These are phyloP conservation scores for Aegilops bicornis DNA, from an alignment of 176 grass and related monocot species.

Conservation along the genomic window DNA sequence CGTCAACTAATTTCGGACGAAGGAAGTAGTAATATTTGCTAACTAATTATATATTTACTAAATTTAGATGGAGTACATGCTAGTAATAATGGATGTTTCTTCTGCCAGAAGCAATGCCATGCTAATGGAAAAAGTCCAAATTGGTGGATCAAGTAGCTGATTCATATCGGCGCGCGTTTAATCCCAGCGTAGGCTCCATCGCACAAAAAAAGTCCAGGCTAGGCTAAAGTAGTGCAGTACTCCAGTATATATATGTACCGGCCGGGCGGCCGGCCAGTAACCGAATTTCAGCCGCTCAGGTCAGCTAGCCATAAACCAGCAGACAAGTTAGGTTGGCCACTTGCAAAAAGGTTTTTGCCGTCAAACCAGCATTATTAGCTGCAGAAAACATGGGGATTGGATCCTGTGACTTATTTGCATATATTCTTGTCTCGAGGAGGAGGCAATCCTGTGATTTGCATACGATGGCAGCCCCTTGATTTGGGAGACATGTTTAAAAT, in stretches of 20 bases:
- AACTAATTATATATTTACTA: no score
- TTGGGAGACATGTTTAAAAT: neutral
- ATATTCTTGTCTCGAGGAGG: no score
- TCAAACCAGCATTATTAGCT: neutral
- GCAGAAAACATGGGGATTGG: slow-evolving; percentile 1
- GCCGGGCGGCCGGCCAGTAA: neutral
- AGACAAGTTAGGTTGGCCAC: slow-evolving; percentile 12
- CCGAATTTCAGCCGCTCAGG: neutral
- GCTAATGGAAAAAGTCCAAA: slow-evolving; percentile 4
- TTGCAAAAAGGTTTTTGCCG: neutral
- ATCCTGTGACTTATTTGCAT: neutral
- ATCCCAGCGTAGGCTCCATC: neutral
- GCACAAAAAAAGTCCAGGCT: neutral
- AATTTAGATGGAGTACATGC: neutral
- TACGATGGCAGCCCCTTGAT: neutral
- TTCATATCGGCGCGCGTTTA: slow-evolving; percentile 9
- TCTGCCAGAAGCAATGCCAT: neutral
- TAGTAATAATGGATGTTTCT: neutral
- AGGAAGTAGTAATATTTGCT: neutral
- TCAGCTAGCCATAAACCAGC: neutral
- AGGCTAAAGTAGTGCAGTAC: neutral
- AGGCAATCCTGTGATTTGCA: neutral
- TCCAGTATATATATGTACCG: neutral
- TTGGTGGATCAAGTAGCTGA: neutral
- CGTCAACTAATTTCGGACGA: no score